Evolutionary conservation across 257 asterid species (phyloP).

Genomic region (Thymus quinquecostatus): DNA sequence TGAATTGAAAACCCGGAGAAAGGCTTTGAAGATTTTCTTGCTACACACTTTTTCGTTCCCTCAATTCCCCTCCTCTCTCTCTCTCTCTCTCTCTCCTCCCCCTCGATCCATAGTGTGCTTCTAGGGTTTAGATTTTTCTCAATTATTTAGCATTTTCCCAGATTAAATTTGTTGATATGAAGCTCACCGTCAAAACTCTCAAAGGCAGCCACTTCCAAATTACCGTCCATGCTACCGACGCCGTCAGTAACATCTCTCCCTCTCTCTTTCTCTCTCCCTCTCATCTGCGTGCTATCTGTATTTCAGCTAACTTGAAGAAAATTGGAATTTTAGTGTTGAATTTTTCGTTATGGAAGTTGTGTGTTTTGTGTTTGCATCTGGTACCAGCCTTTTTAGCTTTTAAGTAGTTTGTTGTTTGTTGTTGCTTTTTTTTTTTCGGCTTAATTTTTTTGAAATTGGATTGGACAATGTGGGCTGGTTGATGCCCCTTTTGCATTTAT

Average conservation of each 20-base stretch:
- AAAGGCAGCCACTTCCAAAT: slow-evolving; percentile 92
- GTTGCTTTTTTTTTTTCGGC: neutral
- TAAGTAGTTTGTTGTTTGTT: neutral
- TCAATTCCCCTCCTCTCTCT: neutral
- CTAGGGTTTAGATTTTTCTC: slow-evolving; percentile 37
- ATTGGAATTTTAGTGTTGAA: neutral
- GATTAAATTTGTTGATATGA: slow-evolving; percentile 51
- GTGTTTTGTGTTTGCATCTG: slow-evolving; percentile 20
- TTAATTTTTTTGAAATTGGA: neutral
- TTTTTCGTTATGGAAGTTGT: neutral
- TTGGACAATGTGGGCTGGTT: slow-evolving; percentile 18
- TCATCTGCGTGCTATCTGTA: neutral
- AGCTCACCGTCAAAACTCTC: slow-evolving; percentile 94
- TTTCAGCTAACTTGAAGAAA: slow-evolving; percentile 3
- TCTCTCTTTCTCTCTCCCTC: neutral
- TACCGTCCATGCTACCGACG: slow-evolving; percentile 73
- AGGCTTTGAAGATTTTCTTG: slow-evolving; percentile 6
- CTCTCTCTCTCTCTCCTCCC: slow-evolving; percentile 3
- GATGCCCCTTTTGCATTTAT: slow-evolving; percentile 3
- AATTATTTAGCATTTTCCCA: neutral
- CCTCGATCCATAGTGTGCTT: slow-evolving; percentile 37
- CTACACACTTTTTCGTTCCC: slow-evolving; percentile 19
- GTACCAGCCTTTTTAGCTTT: slow-evolving; percentile 5
- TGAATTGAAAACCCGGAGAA: slow-evolving; percentile 33
- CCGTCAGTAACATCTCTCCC: slow-evolving; percentile 51